Evolutionary conservation across 2,329 filamentous ascomycete genomes (phyloP).

Genomic region (Aspergillus ruber): DNA sequence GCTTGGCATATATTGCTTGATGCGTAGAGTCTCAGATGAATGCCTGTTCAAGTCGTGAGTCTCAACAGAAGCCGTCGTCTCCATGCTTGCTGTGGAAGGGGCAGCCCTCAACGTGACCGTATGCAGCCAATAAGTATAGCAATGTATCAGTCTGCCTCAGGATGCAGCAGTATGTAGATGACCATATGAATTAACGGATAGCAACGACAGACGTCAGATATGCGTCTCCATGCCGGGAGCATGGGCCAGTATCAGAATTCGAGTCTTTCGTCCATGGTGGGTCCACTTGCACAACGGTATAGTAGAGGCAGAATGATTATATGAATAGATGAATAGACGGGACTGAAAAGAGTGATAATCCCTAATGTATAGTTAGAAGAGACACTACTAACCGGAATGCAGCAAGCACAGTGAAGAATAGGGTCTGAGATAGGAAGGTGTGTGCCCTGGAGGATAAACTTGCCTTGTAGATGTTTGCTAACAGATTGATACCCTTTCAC

Average conservation of each 20-base stretch:
- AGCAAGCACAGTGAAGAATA: not conserved
- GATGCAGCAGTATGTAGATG: not conserved
- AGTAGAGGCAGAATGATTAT: not conserved
- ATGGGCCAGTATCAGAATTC: conserved; percentile 15
- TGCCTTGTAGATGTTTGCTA: not conserved
- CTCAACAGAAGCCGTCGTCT: conserved; percentile 14
- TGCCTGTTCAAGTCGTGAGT: conserved; percentile 11
- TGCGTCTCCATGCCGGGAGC: conserved; percentile 7
- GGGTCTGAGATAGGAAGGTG: not conserved
- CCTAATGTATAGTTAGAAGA: not conserved
- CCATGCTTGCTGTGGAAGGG: conserved; percentile 16
- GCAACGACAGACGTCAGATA: not conserved
- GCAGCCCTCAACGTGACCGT: not conserved
- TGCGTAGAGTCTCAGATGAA: conserved; percentile 2
- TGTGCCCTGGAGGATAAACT: not conserved
- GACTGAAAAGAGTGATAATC: not conserved
- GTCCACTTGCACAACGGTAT: conserved; percentile 9
- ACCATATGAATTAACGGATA: not conserved
- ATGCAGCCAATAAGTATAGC: not conserved
- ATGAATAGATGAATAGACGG: not conserved
- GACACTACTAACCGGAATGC: not conserved
- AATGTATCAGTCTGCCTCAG: not conserved
- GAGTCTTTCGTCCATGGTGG: conserved; percentile 18
- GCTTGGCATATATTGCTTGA: not conserved
- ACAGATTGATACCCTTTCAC: not conserved